phyloP scores from a whole-genome alignment of 495 filamentous ascomycete genomes.

The Tuber melanosporum region DNA sequence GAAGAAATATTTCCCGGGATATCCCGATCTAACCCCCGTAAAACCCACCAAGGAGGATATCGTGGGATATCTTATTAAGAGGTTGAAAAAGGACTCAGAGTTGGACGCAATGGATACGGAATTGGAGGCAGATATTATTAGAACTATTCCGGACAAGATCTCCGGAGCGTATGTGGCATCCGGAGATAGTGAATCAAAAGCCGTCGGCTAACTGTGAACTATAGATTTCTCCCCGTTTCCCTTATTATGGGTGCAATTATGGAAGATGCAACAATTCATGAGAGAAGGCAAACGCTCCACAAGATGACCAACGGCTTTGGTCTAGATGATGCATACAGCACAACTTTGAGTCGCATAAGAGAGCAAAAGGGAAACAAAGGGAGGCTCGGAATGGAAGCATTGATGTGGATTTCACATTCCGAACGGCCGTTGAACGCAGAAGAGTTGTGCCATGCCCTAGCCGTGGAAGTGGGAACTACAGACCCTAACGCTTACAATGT shows the following conservation, averaged over 20 bases:
- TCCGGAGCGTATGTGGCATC: background rate
- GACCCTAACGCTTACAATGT: background rate
- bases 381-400: background rate
- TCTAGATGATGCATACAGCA: background rate
- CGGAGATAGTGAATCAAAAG: background rate
- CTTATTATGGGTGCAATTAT: background rate
- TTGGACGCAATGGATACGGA: background rate
- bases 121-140: background rate
- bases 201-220: background rate
- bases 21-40: too few species aligned
- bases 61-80: too few species aligned
- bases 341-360: background rate
- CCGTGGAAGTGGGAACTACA: background rate
- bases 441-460: background rate
- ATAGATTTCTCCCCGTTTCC: background rate
- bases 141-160: background rate
- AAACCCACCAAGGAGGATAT: background rate
- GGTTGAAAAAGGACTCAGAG: background rate
- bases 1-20: too few species aligned
- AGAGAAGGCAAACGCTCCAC: background rate
- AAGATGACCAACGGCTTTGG: background rate
- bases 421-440: background rate
- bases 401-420: background rate
- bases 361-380: background rate
- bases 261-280: background rate